These are phyloP conservation scores for Wallacemonas sp. DNA, from an alignment of 208 protist species.

Conservation along the genomic window DNA sequence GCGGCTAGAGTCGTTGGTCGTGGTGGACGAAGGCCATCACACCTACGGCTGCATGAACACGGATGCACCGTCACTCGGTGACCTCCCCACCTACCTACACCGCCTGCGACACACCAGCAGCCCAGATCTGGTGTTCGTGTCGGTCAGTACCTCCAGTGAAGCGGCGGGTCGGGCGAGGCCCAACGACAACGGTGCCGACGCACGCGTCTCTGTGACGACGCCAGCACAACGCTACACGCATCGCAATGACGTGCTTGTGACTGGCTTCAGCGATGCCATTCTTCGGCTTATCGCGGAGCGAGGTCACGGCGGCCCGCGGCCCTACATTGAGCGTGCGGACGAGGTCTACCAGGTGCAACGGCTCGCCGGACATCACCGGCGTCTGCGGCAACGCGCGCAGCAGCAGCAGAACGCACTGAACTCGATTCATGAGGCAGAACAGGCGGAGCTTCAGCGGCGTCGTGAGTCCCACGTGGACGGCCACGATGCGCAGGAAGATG, in stretches of 20 bases:
- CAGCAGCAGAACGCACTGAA: slow-evolving; percentile 23
- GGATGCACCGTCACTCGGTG: slow-evolving; percentile 63
- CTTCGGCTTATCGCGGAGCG: slow-evolving; percentile 92
- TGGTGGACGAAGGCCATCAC: slow-evolving; percentile 72
- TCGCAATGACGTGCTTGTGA: slow-evolving; percentile 89
- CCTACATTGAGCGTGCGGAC: slow-evolving; percentile 81
- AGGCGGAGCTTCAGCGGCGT: not conserved
- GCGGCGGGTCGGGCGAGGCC: not conserved
- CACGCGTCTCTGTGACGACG: not conserved
- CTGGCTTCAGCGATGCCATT: slow-evolving; percentile 91
- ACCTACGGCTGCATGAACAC: slow-evolving; percentile 69
- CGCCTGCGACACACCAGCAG: slow-evolving; percentile 88
- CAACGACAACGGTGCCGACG: slow-evolving; percentile 11
- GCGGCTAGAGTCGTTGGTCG: slow-evolving; percentile 58
- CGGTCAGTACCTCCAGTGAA: slow-evolving; percentile 52
- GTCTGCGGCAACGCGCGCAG: slow-evolving; percentile 12
- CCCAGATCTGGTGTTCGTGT: slow-evolving; percentile 87
- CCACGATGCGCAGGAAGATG: not conserved
- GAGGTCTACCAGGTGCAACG: slow-evolving; percentile 70
- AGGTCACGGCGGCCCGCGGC: slow-evolving; percentile 46
- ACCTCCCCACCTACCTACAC: slow-evolving; percentile 71
- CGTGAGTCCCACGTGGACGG: not conserved
- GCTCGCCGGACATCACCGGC: slow-evolving; percentile 14
- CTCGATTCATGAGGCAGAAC: slow-evolving; percentile 19
- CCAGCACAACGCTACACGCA: slow-evolving; percentile 42